A percentile compares a stretch with the other conserved stretches of the same genome.
These are phyloP conservation scores for Colletotrichum echinochloae DNA, from an alignment of 2,329 filamentous ascomycete species.

Conservation along the genomic window DNA sequence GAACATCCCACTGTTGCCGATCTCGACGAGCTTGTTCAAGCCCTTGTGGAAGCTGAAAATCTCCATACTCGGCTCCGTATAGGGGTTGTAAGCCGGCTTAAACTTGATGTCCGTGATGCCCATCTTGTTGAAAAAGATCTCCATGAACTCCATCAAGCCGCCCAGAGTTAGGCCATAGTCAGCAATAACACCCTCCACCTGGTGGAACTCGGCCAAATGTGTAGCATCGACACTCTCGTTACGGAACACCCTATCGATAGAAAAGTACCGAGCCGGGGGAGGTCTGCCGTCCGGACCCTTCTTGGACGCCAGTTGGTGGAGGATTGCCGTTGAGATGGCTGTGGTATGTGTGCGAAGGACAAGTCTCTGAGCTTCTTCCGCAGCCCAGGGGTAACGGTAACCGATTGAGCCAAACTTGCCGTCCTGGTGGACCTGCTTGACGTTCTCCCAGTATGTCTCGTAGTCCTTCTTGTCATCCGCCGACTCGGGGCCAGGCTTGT, in stretches of 20 bases:
- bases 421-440: constrained; percentile 86
- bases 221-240: constrained; percentile 98
- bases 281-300: constrained; percentile 78
- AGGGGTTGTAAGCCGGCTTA: constrained; percentile 97
- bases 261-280: constrained; percentile 90
- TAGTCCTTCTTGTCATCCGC: constrained; percentile 75
- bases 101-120: constrained; percentile 87
- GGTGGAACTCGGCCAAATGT: constrained; percentile 97
- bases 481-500: constrained; percentile 70
- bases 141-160: constrained; percentile 92
- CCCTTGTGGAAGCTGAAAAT: constrained; percentile 96
- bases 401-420: constrained; percentile 96
- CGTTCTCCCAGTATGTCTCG: constrained; percentile 87
- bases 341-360: constrained; percentile 98
- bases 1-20: constrained; percentile 99
- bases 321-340: constrained; percentile 88
- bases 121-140: constrained; percentile 97
- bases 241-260: constrained; percentile 97
- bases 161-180: constrained; percentile 94
- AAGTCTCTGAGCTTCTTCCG: constrained; percentile 85
- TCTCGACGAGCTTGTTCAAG: constrained; percentile 92
- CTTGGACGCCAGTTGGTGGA: constrained; percentile 87
- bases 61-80: constrained; percentile 97
- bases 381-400: constrained; percentile 94
- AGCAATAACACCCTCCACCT: constrained; percentile 97